phyloP scores from a whole-genome alignment of 139 green algal species.

The Chlamydomonas eustigma region DNA sequence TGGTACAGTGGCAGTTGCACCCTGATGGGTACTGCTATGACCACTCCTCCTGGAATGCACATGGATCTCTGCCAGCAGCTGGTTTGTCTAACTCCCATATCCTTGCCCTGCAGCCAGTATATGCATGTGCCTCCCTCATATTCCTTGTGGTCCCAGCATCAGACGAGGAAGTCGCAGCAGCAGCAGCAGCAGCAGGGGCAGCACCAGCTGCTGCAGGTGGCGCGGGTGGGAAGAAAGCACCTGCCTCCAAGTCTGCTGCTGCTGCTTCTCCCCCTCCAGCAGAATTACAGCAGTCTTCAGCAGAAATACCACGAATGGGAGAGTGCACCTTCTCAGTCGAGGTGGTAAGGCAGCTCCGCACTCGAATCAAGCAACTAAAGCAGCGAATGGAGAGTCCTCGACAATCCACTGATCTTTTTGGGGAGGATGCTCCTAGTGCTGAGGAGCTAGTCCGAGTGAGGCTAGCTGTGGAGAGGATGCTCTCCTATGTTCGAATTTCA shows the following conservation, averaged over 20 bases:
- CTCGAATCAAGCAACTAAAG: constrained; percentile 12
- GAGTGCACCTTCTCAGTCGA: constrained; percentile 26
- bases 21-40: constrained; percentile 33
- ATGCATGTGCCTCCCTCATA: constrained; percentile 24
- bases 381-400: constrained; percentile 28
- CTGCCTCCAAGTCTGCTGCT: neutral
- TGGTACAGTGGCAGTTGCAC: constrained; percentile 36
- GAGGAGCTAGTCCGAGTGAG: constrained; percentile 20
- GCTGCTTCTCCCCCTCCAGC: neutral
- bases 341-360: constrained; percentile 26
- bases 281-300: no score
- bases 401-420: constrained; percentile 30
- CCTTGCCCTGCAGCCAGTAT: constrained; percentile 18
- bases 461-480: constrained; percentile 11
- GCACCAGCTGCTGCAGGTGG: neutral
- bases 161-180: neutral
- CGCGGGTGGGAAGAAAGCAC: neutral
- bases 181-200: neutral
- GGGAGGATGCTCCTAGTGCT: constrained; percentile 13
- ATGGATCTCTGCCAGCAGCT: neutral
- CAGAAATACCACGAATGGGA: no score
- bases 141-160: constrained; percentile 16
- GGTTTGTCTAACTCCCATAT: constrained; percentile 16
- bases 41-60: constrained; percentile 18
- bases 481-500: neutral